Evolutionary conservation across 306 rosid species (phyloP).

Genomic region (Ochetophila trinervis): DNA sequence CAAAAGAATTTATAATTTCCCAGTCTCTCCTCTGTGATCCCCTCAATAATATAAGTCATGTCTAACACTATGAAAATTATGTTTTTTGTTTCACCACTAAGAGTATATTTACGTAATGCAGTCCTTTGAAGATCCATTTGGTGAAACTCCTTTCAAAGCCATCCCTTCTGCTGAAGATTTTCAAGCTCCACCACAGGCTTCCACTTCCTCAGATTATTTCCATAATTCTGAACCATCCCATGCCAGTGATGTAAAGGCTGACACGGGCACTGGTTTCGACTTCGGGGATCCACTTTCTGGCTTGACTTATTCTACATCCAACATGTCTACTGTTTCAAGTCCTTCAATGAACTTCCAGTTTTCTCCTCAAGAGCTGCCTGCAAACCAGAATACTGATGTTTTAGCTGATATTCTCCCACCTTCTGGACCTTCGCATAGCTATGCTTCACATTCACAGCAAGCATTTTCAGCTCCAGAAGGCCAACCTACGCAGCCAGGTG

Average conservation of each 20-base stretch:
- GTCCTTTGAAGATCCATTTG: slow-evolving; percentile 87
- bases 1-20: background rate
- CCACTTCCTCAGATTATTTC: slow-evolving; percentile 17
- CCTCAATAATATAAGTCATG: background rate
- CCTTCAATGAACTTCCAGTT: slow-evolving; percentile 39
- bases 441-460: slow-evolving; percentile 41
- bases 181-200: slow-evolving; percentile 46
- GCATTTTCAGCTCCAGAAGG: slow-evolving; percentile 44
- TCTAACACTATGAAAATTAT: background rate
- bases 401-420: slow-evolving; percentile 79
- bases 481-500: slow-evolving; percentile 46
- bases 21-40: background rate
- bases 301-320: slow-evolving; percentile 44
- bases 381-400: slow-evolving; percentile 57
- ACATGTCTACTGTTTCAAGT: slow-evolving; percentile 32
- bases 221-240: slow-evolving; percentile 39
- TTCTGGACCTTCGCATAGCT: slow-evolving; percentile 46
- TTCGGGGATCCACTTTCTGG: slow-evolving; percentile 61
- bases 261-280: slow-evolving; percentile 45
- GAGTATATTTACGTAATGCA: slow-evolving; percentile 35
- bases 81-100: background rate
- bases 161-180: slow-evolving; percentile 46
- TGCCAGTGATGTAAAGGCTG: slow-evolving; percentile 33
- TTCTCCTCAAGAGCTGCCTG: slow-evolving; percentile 42
- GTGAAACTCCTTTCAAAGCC: slow-evolving; percentile 87